Conservation (phyloP, 192 early-diverging fungal genomes). For the Gonapodya sp. region DNA sequence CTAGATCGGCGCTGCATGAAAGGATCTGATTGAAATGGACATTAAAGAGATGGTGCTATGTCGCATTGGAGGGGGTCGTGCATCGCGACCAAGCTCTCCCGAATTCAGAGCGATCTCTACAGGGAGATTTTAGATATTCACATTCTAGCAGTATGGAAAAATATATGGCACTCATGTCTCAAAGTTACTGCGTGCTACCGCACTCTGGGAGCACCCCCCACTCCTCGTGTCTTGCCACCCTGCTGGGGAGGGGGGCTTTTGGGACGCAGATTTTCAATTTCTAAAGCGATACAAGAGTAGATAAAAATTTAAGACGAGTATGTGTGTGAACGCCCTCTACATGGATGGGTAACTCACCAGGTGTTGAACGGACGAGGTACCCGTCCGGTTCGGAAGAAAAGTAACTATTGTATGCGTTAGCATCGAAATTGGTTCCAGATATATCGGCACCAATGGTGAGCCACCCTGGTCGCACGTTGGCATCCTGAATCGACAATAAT, state of each 20-base stretch:
- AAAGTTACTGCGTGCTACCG: too few species aligned
- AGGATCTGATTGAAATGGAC: too few species aligned
- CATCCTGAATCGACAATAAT: conserved; percentile 19
- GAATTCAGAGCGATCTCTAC: too few species aligned
- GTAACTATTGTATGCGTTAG: conserved; percentile 20
- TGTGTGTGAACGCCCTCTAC: too few species aligned
- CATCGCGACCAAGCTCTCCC: too few species aligned
- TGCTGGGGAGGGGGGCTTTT: neutral
- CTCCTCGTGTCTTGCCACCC: neutral
- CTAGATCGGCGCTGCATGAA: conserved; percentile 23
- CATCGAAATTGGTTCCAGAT: conserved; percentile 36
- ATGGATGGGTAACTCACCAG: conserved; percentile 25
- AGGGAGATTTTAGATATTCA: neutral
- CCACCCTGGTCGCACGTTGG: conserved; percentile 53
- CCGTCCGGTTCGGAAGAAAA: conserved; percentile 23
- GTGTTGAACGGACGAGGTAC: conserved; percentile 18
- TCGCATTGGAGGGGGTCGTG: too few species aligned
- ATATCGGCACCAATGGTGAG: conserved; percentile 40
- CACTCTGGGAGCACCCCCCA: too few species aligned
- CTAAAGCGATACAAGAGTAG: too few species aligned
- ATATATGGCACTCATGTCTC: too few species aligned
- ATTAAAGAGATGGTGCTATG: too few species aligned
- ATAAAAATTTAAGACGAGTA: too few species aligned
- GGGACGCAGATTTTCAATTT: neutral
- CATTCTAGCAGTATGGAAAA: too few species aligned